Evolutionary conservation across 2,329 filamentous ascomycete genomes (phyloP).

Genomic region (Cladosporium sphaerospermum): DNA sequence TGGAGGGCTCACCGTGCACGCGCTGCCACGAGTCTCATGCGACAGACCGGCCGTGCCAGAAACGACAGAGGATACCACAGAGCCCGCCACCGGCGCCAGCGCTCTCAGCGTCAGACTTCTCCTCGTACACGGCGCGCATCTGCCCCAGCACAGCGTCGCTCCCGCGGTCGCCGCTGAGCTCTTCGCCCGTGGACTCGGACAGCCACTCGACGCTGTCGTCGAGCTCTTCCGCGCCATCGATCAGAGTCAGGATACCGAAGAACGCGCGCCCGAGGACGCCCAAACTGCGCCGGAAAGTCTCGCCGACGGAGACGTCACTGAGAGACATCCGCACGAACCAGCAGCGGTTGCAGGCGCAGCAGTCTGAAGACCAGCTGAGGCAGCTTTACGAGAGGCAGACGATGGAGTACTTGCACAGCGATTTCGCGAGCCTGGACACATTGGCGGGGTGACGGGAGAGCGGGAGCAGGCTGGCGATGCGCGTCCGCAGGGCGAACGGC

Average conservation of each 20-base stretch:
- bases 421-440: conserved; percentile 2
- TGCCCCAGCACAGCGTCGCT: neutral
- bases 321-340: conserved; percentile 8
- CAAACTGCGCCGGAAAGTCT: conserved; percentile 8
- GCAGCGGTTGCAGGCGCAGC: conserved; percentile 3
- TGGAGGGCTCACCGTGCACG: neutral
- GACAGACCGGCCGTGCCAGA: neutral
- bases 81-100: neutral
- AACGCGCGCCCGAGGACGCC: neutral
- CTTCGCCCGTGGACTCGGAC: neutral
- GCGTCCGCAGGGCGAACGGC: too few relatives aligned
- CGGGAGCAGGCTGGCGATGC: neutral
- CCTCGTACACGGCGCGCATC: neutral
- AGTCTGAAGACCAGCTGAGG: conserved; percentile 7
- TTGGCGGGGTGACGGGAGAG: neutral
- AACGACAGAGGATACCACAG: neutral
- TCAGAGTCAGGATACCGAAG: neutral
- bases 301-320: conserved; percentile 8
- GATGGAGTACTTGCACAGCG: conserved; percentile 10
- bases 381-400: conserved; percentile 9
- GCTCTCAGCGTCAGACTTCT: neutral
- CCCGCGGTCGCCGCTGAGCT: neutral
- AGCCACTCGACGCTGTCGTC: neutral
- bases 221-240: neutral
- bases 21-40: neutral